Base-by-base conservation (phyloP, 345 rosid genomes). In the Litchi chinensis region DNA sequence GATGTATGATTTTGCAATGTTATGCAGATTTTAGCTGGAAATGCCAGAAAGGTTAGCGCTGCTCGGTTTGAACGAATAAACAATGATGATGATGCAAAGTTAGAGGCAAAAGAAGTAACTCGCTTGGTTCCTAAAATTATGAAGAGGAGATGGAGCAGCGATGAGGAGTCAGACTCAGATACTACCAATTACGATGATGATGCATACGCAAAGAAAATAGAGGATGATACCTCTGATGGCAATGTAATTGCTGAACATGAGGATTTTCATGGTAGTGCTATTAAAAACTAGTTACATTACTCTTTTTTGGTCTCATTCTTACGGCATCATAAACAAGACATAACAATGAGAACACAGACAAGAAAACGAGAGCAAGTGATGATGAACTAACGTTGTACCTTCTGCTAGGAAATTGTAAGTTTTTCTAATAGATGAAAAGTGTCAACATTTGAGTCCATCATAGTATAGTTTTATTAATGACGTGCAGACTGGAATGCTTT, bases 21-120 rank as follows among this genome's bases (percentile, higher is more conserved):
- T 75, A 43, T 77, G 83, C 91, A 94, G 99, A 88, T 96, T 82
- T 85, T 94, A 76, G 98, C 94, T 50, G 99, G 98, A 75, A 96
- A 96, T 85, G 98, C 99, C 71, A 89, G 98, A 84, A 94, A 96
- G 87, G 98, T 96, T 60, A 85, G 97, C 68, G 98, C 98, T 50
- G 94, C 93, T 64, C 89, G 98, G 74, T 92, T 96, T 83, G 97
- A 94, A 68, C 85, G 88, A 71, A 88, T 96, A 79, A 83, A 85
- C 76, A 84, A 86, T 66, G 92, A 76, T 71, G 92, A 86, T 64
- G 92, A 86, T 64, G 88, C 81, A 41, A 73, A 79, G 41, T 77
- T 83, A 18, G 93, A 88, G 73, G 92, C 91, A 72, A 91, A 84
- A 76, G 90, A 92, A 80, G 95, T 93, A 64, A 85, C 87, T 64